Percentiles rank a stretch among this genome's conserved stretches.
Conservation (phyloP, 139 green algal genomes). For the Choricystis sp. region DNA sequence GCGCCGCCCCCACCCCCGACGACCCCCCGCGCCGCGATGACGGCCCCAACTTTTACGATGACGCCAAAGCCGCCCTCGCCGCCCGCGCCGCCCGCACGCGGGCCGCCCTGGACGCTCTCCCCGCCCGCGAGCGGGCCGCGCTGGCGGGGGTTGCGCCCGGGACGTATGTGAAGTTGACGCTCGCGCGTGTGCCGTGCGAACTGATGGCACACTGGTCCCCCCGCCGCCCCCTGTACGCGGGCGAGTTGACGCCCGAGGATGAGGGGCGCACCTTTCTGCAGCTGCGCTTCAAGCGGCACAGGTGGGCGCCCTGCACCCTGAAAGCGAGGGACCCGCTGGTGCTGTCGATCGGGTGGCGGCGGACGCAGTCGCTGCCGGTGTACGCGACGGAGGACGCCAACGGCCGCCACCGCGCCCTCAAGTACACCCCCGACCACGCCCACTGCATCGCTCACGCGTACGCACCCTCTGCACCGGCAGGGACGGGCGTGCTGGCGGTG, state of each 20-base stretch:
- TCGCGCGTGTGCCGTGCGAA: slow-evolving; percentile 78
- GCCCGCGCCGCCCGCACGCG: slow-evolving; percentile 26
- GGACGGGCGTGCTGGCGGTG: slow-evolving; percentile 55
- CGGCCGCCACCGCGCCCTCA: slow-evolving; percentile 65
- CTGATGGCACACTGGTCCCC: slow-evolving; percentile 72
- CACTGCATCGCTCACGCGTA: slow-evolving; percentile 78
- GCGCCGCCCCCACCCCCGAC: background rate
- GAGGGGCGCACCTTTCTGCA: slow-evolving; percentile 72
- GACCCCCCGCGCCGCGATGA: background rate
- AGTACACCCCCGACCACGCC: slow-evolving; percentile 98
- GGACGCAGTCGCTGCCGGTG: slow-evolving; percentile 82
- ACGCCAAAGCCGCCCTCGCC: slow-evolving; percentile 72
- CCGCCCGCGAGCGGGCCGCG: slow-evolving; percentile 38
- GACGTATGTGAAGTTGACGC: slow-evolving; percentile 70
- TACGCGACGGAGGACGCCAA: slow-evolving; percentile 83
- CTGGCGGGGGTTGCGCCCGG: slow-evolving; percentile 77
- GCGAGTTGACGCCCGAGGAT: slow-evolving; percentile 60
- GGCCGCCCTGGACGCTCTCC: slow-evolving; percentile 56
- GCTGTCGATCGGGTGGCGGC: slow-evolving; percentile 79
- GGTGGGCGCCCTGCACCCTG: slow-evolving; percentile 63
- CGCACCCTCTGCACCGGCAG: slow-evolving; percentile 64
- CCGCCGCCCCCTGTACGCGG: slow-evolving; percentile 64
- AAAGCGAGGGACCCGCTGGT: slow-evolving; percentile 91
- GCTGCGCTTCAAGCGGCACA: slow-evolving; percentile 62
- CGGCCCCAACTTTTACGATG: slow-evolving; percentile 74